phyloP scores from a whole-genome alignment of 2,329 filamentous ascomycete species.

The Cercospora zeina region DNA sequence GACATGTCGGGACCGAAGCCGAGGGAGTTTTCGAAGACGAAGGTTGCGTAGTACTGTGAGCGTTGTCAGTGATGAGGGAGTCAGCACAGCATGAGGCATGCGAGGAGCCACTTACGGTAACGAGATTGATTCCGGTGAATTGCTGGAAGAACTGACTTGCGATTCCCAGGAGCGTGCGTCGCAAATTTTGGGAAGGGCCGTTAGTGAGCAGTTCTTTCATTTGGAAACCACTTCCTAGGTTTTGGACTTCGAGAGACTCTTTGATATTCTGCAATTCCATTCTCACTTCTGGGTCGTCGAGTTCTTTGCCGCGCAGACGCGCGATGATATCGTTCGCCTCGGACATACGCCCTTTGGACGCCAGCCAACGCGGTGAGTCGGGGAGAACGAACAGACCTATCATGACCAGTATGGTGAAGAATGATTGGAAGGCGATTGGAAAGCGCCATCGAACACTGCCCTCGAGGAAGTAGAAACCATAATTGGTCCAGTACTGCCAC shows the following conservation, averaged over 20 bases:
- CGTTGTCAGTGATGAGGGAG: neutral
- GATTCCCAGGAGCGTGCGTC: conserved; percentile 42
- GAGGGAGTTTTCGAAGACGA: conserved; percentile 54
- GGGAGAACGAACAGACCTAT: conserved; percentile 52
- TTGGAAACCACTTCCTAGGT: conserved; percentile 16
- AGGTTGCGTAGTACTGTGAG: conserved; percentile 44
- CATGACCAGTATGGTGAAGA: conserved; percentile 52
- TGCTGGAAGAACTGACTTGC: conserved; percentile 50
- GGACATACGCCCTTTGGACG: conserved; percentile 47
- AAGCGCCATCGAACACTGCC: conserved; percentile 52
- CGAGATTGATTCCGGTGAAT: conserved; percentile 34
- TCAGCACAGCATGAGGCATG: too few species aligned
- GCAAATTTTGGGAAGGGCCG: conserved; percentile 21
- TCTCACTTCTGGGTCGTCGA: conserved; percentile 58
- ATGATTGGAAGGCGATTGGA: conserved; percentile 55
- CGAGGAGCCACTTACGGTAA: conserved; percentile 16
- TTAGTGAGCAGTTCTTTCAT: conserved; percentile 24
- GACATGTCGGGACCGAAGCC: conserved; percentile 45
- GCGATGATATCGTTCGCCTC: conserved; percentile 54
- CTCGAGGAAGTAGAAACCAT: conserved; percentile 40
- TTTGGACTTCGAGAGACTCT: conserved; percentile 17
- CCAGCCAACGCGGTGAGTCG: conserved; percentile 52
- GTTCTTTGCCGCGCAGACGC: conserved; percentile 49
- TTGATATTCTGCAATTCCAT: conserved; percentile 50
- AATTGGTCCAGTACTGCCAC: conserved; percentile 56